phyloP scores from a whole-genome alignment of 306 rosid species.

The Psophocarpus tetragonolobus region DNA sequence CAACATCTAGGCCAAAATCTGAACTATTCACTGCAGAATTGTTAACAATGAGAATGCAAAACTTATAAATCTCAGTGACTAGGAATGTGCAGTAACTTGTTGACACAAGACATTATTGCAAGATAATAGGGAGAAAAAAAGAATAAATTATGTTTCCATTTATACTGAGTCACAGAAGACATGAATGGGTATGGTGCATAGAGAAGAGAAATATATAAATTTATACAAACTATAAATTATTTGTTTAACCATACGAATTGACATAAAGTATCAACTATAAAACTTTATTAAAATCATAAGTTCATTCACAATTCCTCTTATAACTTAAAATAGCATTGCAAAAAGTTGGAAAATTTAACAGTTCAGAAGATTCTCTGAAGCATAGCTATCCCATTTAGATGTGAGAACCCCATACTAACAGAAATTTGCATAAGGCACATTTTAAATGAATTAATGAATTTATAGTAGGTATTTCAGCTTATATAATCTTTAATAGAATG shows the following conservation, averaged over 20 bases:
- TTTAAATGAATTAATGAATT: neutral
- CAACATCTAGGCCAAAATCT: conserved; percentile 79
- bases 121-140: neutral
- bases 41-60: conserved; percentile 19
- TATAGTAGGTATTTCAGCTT: neutral
- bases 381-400: neutral
- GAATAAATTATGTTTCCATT: neutral
- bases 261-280: neutral
- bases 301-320: neutral
- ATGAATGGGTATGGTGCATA: neutral
- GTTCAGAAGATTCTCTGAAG: neutral
- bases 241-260: neutral
- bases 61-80: neutral
- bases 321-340: neutral
- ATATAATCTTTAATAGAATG: neutral
- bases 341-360: neutral
- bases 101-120: neutral
- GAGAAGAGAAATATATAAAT: neutral
- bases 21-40: conserved; percentile 65
- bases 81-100: neutral
- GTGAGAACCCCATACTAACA: neutral
- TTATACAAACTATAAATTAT: neutral
- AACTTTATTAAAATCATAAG: conserved; percentile 7
- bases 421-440: neutral
- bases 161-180: neutral